phyloP scores from a whole-genome alignment of 345 rosid genomes.

The Bretschneidera sinensis region DNA sequence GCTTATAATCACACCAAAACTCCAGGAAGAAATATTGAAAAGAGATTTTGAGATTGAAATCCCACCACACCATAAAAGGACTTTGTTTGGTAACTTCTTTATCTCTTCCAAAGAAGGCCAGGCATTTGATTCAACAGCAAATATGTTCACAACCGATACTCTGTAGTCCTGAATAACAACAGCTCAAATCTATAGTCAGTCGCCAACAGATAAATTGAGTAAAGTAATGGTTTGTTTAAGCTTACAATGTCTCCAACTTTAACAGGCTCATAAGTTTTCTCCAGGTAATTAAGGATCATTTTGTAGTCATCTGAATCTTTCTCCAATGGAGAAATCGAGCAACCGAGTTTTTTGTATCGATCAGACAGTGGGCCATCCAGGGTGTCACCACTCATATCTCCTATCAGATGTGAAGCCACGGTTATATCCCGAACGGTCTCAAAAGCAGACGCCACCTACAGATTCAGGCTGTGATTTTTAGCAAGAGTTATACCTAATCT shows the following conservation, averaged over 20 bases:
- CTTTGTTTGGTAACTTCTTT: conserved; percentile 57
- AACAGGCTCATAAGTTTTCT: conserved; percentile 70
- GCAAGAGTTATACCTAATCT: too few species aligned
- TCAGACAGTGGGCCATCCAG: conserved; percentile 70
- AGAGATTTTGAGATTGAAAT: not conserved
- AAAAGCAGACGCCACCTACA: conserved; percentile 57
- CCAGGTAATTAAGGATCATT: conserved; percentile 60
- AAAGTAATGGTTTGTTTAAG: not conserved
- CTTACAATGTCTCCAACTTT: conserved; percentile 65
- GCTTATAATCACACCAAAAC: too few species aligned
- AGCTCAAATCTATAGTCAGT: not conserved
- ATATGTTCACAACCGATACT: conserved; percentile 54
- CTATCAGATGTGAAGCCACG: conserved; percentile 65
- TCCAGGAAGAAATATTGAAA: not conserved
- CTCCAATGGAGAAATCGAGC: conserved; percentile 48
- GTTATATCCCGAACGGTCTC: conserved; percentile 65
- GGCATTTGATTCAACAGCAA: conserved; percentile 46
- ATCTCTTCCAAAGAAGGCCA: conserved; percentile 60
- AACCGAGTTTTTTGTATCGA: conserved; percentile 47
- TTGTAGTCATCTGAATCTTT: conserved; percentile 69
- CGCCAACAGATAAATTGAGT: not conserved
- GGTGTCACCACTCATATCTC: conserved; percentile 62
- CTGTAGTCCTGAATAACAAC: conserved; percentile 47
- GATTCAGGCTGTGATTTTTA: conserved; percentile 1
- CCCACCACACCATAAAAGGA: conserved; percentile 83